phyloP scores from a whole-genome alignment of 495 filamentous ascomycete species.

The Penicillium verhagenii region DNA sequence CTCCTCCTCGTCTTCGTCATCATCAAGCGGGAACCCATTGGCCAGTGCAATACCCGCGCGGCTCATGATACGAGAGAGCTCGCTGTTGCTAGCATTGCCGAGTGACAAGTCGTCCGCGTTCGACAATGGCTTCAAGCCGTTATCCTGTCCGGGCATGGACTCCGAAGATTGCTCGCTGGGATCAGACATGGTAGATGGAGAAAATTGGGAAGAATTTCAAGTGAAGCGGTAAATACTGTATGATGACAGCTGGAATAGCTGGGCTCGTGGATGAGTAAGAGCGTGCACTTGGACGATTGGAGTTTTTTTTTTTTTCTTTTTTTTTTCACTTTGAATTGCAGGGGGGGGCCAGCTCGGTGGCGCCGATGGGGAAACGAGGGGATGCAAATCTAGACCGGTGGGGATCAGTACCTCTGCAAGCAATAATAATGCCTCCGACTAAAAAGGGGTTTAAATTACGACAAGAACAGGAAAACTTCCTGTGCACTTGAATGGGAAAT shows the following conservation, averaged over 20 bases:
- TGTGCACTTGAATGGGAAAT: not conserved
- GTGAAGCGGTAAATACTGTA: not conserved
- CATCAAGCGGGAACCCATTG: conserved; percentile 40
- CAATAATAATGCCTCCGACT: not conserved
- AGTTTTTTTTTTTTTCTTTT: not conserved
- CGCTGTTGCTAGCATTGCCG: conserved; percentile 28
- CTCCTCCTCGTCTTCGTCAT: conserved; percentile 41
- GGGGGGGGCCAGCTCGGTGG: conserved; percentile 20
- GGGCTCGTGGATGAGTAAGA: not conserved
- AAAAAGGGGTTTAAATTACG: not conserved
- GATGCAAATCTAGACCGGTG: conserved; percentile 29
- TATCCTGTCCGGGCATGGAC: conserved; percentile 25
- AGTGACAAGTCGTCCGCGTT: conserved; percentile 35
- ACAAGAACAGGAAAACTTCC: not conserved
- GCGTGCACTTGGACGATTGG: conserved; percentile 3
- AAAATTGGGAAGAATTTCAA: not conserved
- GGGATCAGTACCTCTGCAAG: conserved; percentile 24
- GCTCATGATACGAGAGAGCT: conserved; percentile 34
- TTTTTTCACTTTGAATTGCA: conserved; percentile 1
- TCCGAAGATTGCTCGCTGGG: conserved; percentile 30
- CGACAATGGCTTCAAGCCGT: conserved; percentile 34
- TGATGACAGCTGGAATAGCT: not conserved
- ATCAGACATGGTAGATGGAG: conserved; percentile 23
- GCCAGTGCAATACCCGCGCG: conserved; percentile 32
- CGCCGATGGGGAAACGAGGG: conserved; percentile 21